Percentiles rank a stretch among this genome's conserved stretches.
These are phyloP conservation scores for Chrysanthemum lavandulifolium DNA, from an alignment of 129 eudicot species.

Conservation along the genomic window DNA sequence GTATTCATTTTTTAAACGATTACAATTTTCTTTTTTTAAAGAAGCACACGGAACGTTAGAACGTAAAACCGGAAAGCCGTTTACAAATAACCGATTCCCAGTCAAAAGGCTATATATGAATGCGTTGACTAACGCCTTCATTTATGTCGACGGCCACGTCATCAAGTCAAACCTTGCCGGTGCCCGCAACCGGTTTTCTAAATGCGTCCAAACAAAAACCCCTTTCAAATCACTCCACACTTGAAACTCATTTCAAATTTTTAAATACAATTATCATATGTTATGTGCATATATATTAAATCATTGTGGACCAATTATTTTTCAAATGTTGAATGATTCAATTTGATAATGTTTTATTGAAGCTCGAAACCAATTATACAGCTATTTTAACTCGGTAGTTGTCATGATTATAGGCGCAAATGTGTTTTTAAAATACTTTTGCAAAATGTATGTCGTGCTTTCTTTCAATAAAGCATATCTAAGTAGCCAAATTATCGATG, in stretches of 20 bases:
- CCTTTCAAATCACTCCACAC: slow-evolving; percentile 10
- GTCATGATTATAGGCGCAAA: not conserved
- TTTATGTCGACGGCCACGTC: slow-evolving; percentile 21
- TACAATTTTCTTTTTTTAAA: not conserved
- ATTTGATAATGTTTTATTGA: not conserved
- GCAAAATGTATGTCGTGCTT: not conserved
- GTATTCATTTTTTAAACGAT: no score
- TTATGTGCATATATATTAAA: not conserved
- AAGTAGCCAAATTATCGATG: no score
- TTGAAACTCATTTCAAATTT: not conserved
- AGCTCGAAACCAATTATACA: not conserved
- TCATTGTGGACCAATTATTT: not conserved
- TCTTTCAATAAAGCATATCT: no score
- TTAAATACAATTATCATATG: not conserved
- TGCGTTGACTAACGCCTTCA: slow-evolving; percentile 31
- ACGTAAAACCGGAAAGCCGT: slow-evolving; percentile 38
- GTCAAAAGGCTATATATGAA: slow-evolving; percentile 45
- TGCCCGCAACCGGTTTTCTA: slow-evolving; percentile 11
- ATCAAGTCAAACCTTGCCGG: slow-evolving; percentile 24
- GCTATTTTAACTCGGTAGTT: not conserved
- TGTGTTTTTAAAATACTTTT: not conserved
- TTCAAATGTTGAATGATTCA: no score
- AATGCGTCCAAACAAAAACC: slow-evolving; percentile 16
- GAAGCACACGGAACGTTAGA: slow-evolving; percentile 29
- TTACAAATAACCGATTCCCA: slow-evolving; percentile 48